Evolutionary conservation across 768 basidiomycete genomes (phyloP), one percentile per base, ranked within the genome.

Genomic region (Strobilomyces dryophilus): DNA sequence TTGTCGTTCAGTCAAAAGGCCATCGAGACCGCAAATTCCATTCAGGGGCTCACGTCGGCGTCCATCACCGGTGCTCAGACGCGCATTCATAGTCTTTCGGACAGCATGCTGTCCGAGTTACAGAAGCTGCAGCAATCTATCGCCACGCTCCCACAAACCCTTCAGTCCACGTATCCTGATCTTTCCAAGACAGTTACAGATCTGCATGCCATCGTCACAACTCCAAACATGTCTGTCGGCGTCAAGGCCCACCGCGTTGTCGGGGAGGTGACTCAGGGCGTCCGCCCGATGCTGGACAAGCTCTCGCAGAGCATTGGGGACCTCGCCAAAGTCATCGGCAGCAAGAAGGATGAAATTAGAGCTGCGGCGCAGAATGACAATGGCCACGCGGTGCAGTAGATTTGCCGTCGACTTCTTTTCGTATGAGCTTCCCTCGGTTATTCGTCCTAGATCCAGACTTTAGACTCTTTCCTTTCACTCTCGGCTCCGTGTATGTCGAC

Each of bases 101-200:
- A 86, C 55, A 79, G 71, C 49, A 83, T 91, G 83, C 69, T 89
- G 45, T 45, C 62, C 26, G 85, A 90, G 59, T 76, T 92, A 45
- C 78, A 83, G 58, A 84, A 80, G 57, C 73, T 91, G 43, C 80
- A 87, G 64, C 62, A 77, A 9, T 81, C 84, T 12, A 81, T 84
- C 27, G 64, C 77, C 14, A 73, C 79, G 37, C 73, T 87, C 10
- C 84, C 83, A 37, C 71, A 80, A 0, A 79, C 82, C 18, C 72
- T 88, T 56, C 79, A 85, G 45, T 76, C 83, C 27, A 74, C 79
- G 12, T 84, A 81, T 53, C 69, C 75, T 12, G 81, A 83, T 29
- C 65, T 89, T 39, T 73, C 77, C 29, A 71, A 73, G 40, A 75
- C 81, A 3, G 75, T 80, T 52, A 63, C 73, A 17, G 82, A 89